Conservation (phyloP, 2,329 filamentous ascomycete species). For the Pseudogymnoascus sp. region DNA sequence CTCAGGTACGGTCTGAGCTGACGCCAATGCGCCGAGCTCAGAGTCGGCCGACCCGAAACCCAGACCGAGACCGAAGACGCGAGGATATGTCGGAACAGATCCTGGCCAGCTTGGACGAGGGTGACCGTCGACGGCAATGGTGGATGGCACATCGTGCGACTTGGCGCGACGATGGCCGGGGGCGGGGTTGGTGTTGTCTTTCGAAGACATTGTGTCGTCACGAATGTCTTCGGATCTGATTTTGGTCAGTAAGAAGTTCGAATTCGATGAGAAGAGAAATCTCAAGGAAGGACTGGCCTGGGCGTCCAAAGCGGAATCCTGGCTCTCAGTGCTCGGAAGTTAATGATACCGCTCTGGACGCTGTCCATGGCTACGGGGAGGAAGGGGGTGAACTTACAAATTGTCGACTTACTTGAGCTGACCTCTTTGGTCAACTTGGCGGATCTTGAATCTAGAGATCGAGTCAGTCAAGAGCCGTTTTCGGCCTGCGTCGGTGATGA, state of each 20-base stretch:
- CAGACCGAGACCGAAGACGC: neutral
- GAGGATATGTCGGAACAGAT: neutral
- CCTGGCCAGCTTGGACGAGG: neutral
- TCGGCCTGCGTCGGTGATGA: neutral
- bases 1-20: neutral
- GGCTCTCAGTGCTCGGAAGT: too few relatives aligned
- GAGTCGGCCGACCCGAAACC: neutral
- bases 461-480: neutral
- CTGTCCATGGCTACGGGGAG: too few relatives aligned
- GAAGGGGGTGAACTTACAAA: neutral
- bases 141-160: slow-evolving; percentile 3
- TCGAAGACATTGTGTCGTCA: neutral
- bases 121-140: neutral
- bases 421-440: neutral
- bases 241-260: neutral
- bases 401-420: neutral
- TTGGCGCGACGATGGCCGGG: slow-evolving; percentile 2
- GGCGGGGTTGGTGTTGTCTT: neutral
- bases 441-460: neutral
- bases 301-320: too few relatives aligned
- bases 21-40: neutral
- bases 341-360: too few relatives aligned
- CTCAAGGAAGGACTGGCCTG: neutral
- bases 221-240: neutral
- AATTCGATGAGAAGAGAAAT: neutral